Evolutionary conservation across 2,329 filamentous ascomycete species (phyloP).

Genomic region (Curvularia eragrostidis): DNA sequence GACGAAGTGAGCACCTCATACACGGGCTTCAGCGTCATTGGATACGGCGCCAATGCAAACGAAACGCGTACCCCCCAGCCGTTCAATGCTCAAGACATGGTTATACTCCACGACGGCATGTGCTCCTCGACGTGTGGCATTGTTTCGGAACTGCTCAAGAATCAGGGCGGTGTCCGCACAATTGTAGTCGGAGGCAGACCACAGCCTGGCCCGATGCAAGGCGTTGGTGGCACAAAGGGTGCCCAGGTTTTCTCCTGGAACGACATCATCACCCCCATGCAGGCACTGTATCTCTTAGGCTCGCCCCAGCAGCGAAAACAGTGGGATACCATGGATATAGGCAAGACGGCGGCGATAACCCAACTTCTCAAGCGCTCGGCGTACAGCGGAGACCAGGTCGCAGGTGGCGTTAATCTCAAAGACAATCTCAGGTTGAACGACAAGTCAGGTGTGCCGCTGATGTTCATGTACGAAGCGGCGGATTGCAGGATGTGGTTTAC

Average conservation of each 20-base stretch:
- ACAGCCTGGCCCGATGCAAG: constrained; percentile 52
- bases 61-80: constrained; percentile 43
- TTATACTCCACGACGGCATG: constrained; percentile 55
- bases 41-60: constrained; percentile 39
- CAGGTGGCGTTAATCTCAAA: constrained; percentile 46
- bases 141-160: constrained; percentile 55
- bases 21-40: constrained; percentile 40
- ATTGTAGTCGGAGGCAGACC: constrained; percentile 54
- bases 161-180: constrained; percentile 53
- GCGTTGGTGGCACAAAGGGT: constrained; percentile 55
- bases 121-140: constrained; percentile 57
- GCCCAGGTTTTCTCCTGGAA: constrained; percentile 49
- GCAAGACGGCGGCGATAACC: constrained; percentile 43
- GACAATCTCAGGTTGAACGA: constrained; percentile 50
- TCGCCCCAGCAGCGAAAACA: constrained; percentile 37
- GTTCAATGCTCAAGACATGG: constrained; percentile 50
- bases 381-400: constrained; percentile 31
- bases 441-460: constrained; percentile 47
- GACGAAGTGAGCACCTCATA: constrained; percentile 41
- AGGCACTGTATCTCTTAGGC: constrained; percentile 42
- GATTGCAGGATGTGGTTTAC: constrained; percentile 53
- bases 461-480: constrained; percentile 53
- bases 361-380: constrained; percentile 43
- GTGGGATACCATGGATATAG: constrained; percentile 40
- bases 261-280: constrained; percentile 41